phyloP scores from a whole-genome alignment of 2,329 filamentous ascomycete species.

The Helminthosporium solani region DNA sequence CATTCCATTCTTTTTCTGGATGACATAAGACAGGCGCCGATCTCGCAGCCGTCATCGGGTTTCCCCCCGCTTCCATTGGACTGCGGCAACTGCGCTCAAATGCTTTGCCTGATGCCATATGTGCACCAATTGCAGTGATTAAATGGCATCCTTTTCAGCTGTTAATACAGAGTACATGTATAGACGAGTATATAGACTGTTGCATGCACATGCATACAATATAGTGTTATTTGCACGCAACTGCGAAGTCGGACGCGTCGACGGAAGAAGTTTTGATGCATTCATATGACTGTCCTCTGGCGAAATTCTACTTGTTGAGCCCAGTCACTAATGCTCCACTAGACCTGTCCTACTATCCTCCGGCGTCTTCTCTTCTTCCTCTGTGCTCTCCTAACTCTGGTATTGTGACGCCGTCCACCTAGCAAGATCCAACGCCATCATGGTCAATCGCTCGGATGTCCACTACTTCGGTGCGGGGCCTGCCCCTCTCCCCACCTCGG shows the following conservation, averaged over 20 bases:
- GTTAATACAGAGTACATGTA: too few species aligned
- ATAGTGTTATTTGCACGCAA: too few species aligned
- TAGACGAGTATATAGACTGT: too few species aligned
- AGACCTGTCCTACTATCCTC: background rate
- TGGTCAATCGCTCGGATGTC: constrained; percentile 74
- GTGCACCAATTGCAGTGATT: too few species aligned
- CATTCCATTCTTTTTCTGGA: constrained; percentile 22
- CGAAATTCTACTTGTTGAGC: too few species aligned
- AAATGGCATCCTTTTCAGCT: too few species aligned
- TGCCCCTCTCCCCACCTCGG: constrained; percentile 77
- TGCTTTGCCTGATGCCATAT: constrained; percentile 25
- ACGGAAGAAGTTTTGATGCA: too few species aligned
- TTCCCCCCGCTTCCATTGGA: constrained; percentile 29
- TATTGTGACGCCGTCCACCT: background rate
- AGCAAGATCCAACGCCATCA: constrained; percentile 35
- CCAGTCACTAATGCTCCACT: too few species aligned
- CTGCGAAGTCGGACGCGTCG: too few species aligned
- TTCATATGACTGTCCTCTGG: background rate
- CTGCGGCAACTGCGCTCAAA: constrained; percentile 16
- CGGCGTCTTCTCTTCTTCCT: too few species aligned
- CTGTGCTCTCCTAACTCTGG: constrained; percentile 2
- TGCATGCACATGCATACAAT: too few species aligned
- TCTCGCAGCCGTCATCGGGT: constrained; percentile 36
- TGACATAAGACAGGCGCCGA: constrained; percentile 27
- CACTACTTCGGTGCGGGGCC: constrained; percentile 90